Conservation (phyloP, 345 rosid genomes). For the Moricandia moricandioides region DNA sequence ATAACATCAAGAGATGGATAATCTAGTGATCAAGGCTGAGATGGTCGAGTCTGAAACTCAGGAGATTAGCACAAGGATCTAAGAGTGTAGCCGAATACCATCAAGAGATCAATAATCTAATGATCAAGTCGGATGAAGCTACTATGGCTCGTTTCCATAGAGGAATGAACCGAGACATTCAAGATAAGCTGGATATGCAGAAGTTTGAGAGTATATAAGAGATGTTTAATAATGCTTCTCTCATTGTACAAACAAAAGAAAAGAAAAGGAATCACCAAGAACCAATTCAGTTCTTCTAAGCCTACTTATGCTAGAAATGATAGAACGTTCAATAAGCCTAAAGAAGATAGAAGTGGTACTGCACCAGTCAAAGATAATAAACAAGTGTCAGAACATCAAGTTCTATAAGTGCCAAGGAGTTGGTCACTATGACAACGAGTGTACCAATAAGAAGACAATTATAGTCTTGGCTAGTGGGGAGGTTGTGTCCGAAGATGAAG, state of each 20-base stretch:
- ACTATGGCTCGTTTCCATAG: neutral
- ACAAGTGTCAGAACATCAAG: neutral
- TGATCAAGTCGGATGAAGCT: neutral
- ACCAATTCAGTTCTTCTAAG: too few species aligned
- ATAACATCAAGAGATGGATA: neutral
- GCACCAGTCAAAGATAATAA: too few species aligned
- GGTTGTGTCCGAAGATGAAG: too few species aligned
- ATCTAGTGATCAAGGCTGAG: neutral
- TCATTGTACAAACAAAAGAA: too few species aligned
- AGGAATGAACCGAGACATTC: neutral
- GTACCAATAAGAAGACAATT: neutral
- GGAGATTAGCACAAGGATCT: neutral
- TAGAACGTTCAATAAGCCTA: too few species aligned
- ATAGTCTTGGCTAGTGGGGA: neutral
- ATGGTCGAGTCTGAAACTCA: too few species aligned
- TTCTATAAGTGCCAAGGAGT: neutral
- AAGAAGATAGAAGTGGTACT: too few species aligned
- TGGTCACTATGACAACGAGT: neutral
- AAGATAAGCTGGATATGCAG: too few species aligned
- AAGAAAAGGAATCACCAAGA: too few species aligned
- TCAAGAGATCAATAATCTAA: neutral
- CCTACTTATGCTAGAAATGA: too few species aligned
- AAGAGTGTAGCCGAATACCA: neutral
- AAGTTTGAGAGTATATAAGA: too few species aligned
- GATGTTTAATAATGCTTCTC: too few species aligned